Conservation (phyloP, 192 early-diverging fungal species). For the Podila epicladia region DNA sequence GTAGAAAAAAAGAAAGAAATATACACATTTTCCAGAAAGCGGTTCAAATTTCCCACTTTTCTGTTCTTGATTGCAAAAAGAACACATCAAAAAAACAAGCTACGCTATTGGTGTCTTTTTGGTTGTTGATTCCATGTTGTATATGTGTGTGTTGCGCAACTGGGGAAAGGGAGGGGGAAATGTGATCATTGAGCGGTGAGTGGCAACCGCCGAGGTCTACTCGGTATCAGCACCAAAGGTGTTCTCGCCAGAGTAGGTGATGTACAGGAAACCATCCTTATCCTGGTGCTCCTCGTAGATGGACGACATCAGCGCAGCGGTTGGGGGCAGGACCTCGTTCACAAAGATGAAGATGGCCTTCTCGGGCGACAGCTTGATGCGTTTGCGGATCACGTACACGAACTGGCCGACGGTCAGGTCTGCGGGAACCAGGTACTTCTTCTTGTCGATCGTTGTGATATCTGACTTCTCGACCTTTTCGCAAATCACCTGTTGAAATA, state of each 20-base stretch:
- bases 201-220: constrained; percentile 6
- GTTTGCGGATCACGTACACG: constrained; percentile 96
- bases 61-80: too few species aligned
- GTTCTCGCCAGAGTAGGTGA: constrained; percentile 91
- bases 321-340: constrained; percentile 93
- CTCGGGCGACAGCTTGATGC: constrained; percentile 96
- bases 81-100: not conserved
- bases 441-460: constrained; percentile 98
- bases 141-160: not conserved
- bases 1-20: too few species aligned
- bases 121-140: not conserved
- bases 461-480: constrained; percentile 99
- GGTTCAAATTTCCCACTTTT: too few species aligned
- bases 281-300: constrained; percentile 99
- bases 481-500: constrained; percentile 70
- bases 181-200: not conserved
- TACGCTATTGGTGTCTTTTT: not conserved
- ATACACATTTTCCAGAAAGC: too few species aligned
- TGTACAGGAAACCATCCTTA: constrained; percentile 98
- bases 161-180: not conserved
- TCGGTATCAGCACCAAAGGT: constrained; percentile 72
- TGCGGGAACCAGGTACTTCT: constrained; percentile 97
- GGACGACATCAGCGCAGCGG: constrained; percentile 90
- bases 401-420: constrained; percentile 98
- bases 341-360: constrained; percentile 99